A percentile compares a stretch with the other conserved stretches of the same genome.
phyloP scores from a whole-genome alignment of 2,329 filamentous ascomycete species.

The Fusarium sp. region DNA sequence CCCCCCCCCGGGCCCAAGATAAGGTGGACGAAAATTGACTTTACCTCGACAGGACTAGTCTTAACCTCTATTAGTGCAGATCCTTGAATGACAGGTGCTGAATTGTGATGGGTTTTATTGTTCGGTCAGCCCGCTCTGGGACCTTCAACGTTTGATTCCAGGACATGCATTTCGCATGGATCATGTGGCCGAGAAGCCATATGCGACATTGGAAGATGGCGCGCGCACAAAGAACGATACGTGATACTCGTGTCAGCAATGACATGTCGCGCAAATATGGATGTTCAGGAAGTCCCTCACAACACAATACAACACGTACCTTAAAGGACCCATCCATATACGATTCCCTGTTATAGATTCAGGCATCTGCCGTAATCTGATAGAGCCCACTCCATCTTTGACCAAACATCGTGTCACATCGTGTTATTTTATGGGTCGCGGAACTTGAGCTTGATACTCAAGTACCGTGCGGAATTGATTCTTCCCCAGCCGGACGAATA shows the following conservation, averaged over 20 bases:
- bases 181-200: slow-evolving; percentile 5
- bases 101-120: neutral
- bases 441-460: neutral
- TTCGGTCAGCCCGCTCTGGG: slow-evolving; percentile 3
- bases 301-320: neutral
- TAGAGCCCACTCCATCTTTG: slow-evolving; percentile 12
- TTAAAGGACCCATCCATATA: slow-evolving; percentile 9
- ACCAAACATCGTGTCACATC: slow-evolving; percentile 3
- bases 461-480: neutral
- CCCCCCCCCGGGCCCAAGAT: neutral
- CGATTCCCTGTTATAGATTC: slow-evolving; percentile 16
- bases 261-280: neutral
- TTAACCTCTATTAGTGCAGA: slow-evolving; percentile 23
- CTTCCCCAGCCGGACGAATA: neutral
- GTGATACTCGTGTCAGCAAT: neutral
- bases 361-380: slow-evolving; percentile 18
- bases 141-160: slow-evolving; percentile 11
- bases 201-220: neutral
- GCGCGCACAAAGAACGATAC: neutral
- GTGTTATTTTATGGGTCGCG: slow-evolving; percentile 16
- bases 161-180: neutral
- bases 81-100: slow-evolving; percentile 19
- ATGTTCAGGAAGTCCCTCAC: neutral
- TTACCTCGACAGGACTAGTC: slow-evolving; percentile 26
- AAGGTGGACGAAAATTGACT: slow-evolving; percentile 5